Evolutionary conservation across 2,329 filamentous ascomycete species (phyloP).

Genomic region (Colletotrichum sp.): DNA sequence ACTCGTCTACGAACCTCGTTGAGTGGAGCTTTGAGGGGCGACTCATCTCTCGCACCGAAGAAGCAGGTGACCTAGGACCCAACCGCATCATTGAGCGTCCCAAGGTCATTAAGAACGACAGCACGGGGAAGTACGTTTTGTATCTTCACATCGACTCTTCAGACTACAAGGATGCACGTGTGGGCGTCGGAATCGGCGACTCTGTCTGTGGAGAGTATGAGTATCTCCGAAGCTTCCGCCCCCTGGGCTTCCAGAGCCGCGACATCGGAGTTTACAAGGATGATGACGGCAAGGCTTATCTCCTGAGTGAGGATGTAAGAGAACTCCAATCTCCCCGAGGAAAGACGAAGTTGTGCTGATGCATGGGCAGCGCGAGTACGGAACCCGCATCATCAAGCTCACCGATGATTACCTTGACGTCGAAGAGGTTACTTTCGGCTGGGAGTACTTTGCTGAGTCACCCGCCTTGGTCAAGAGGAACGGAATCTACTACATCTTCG

Average conservation of each 20-base stretch:
- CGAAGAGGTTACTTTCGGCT: constrained; percentile 53
- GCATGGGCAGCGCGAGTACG: constrained; percentile 12
- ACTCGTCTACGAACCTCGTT: constrained; percentile 65
- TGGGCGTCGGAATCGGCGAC: constrained; percentile 66
- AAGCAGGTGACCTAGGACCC: constrained; percentile 63
- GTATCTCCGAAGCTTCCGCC: constrained; percentile 37
- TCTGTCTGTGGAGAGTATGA: constrained; percentile 66
- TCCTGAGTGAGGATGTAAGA: constrained; percentile 67
- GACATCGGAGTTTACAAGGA: constrained; percentile 69
- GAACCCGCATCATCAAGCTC: constrained; percentile 56
- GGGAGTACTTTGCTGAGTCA: constrained; percentile 61
- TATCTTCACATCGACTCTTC: constrained; percentile 71
- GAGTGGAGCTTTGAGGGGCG: constrained; percentile 68
- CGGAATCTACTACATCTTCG: constrained; percentile 70
- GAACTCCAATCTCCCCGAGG: neutral
- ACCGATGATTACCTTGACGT: constrained; percentile 63
- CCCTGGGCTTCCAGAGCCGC: constrained; percentile 44
- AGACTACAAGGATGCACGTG: constrained; percentile 67
- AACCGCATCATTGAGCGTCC: constrained; percentile 69
- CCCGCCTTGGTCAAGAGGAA: constrained; percentile 67
- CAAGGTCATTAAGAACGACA: constrained; percentile 71
- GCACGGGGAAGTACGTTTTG: constrained; percentile 69
- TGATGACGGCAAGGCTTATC: constrained; percentile 63
- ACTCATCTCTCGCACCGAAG: constrained; percentile 55
- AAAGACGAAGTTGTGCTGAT: neutral